A percentile compares a stretch with the other conserved stretches of the same genome.
Conservation (phyloP, 208 protist species). For the Wallacemonas sp. region DNA sequence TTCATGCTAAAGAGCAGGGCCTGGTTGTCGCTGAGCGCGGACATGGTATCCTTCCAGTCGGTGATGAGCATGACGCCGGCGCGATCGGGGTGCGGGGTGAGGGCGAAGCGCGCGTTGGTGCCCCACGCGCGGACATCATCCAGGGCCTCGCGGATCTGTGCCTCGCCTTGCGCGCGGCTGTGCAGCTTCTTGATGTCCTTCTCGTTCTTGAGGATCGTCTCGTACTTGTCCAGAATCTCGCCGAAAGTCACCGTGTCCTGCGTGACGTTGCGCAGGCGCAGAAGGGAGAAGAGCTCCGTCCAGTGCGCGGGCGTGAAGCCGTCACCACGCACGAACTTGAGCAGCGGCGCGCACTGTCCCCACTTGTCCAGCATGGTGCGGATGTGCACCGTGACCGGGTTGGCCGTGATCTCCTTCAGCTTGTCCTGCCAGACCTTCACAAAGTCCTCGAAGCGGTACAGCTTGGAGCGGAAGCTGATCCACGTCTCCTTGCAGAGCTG, state of each 20-base stretch:
- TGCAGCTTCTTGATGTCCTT: conserved; percentile 93
- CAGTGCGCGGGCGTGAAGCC: conserved; percentile 96
- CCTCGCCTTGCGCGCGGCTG: conserved; percentile 95
- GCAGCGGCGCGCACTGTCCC: conserved; percentile 72
- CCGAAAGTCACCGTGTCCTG: conserved; percentile 92
- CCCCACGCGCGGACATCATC: conserved; percentile 95
- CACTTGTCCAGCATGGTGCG: conserved; percentile 88
- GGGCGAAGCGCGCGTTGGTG: conserved; percentile 81
- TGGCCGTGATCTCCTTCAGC: conserved; percentile 73
- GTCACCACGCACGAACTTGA: conserved; percentile 96
- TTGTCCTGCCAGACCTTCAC: conserved; percentile 91
- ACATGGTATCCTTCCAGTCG: conserved; percentile 97
- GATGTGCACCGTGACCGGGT: conserved; percentile 89
- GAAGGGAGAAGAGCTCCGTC: conserved; percentile 90
- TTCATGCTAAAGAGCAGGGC: conserved; percentile 96
- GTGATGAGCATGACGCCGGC: conserved; percentile 92
- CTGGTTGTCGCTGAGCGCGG: conserved; percentile 96
- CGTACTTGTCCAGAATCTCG: conserved; percentile 86
- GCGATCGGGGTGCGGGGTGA: conserved; percentile 78
- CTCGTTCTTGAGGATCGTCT: conserved; percentile 78
- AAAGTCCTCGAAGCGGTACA: conserved; percentile 96
- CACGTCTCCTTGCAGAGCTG: conserved; percentile 86
- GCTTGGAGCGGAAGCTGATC: conserved; percentile 93
- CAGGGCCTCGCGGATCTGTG: conserved; percentile 95
- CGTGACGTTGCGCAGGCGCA: conserved; percentile 78